Percentiles rank a stretch among this genome's conserved stretches.
These are phyloP conservation scores for Candida morakotiae DNA, from an alignment of 805 yeast genomes.

Conservation along the genomic window DNA sequence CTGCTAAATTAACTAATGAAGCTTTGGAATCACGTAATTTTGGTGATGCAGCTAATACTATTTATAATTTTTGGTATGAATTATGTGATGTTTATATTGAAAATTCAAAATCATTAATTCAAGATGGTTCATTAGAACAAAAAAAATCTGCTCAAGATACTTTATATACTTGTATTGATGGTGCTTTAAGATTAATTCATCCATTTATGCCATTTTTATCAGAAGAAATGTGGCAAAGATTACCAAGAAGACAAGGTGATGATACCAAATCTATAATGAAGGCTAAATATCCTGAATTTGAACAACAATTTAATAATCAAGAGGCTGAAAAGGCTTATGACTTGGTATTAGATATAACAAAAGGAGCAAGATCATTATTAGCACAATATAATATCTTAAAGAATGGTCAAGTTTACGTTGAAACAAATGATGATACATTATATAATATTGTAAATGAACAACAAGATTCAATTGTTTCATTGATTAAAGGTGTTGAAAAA, in stretches of 20 bases:
- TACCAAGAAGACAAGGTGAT: conserved; percentile 82
- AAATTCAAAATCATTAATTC: conserved; percentile 88
- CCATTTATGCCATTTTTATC: conserved; percentile 98
- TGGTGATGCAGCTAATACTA: conserved; percentile 77
- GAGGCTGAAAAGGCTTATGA: conserved; percentile 75
- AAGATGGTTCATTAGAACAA: conserved; percentile 86
- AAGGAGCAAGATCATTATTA: conserved; percentile 86
- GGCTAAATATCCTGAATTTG: conserved; percentile 74
- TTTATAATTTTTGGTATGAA: conserved; percentile 94
- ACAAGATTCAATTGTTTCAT: conserved; percentile 80
- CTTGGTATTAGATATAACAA: conserved; percentile 78
- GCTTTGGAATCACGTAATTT: conserved; percentile 83
- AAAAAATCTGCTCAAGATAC: conserved; percentile 91
- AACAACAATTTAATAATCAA: conserved; percentile 55
- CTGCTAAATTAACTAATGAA: conserved; percentile 61
- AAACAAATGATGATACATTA: conserved; percentile 49
- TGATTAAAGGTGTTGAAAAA: conserved; percentile 84
- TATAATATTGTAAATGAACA: conserved; percentile 60
- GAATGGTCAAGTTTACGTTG: conserved; percentile 83
- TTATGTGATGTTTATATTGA: conserved; percentile 98
- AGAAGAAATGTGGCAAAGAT: conserved; percentile 98
- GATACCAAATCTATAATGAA: conserved; percentile 65
- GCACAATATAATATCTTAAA: conserved; percentile 86
- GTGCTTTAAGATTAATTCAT: conserved; percentile 86
- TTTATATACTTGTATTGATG: conserved; percentile 86